These are phyloP conservation scores for Lachancea nothofagi DNA, from an alignment of 805 yeast genomes.

Conservation along the genomic window DNA sequence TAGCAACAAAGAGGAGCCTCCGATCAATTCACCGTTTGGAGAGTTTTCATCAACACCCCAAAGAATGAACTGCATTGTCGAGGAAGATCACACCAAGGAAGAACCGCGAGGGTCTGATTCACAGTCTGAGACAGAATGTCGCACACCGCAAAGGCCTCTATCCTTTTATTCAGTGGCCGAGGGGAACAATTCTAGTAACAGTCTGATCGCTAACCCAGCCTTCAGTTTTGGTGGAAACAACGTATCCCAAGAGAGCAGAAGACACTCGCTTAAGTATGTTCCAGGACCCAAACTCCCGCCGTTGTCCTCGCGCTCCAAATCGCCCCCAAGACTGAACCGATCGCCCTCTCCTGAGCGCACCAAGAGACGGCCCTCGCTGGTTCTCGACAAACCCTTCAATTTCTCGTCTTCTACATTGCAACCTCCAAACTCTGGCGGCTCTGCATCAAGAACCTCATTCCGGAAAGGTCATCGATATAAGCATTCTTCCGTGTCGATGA, in stretches of 20 bases:
- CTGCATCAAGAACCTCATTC: slow-evolving; percentile 47
- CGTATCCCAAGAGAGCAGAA: slow-evolving; percentile 7
- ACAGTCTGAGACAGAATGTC: not conserved
- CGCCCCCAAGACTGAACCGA: slow-evolving; percentile 22
- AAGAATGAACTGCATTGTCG: slow-evolving; percentile 12
- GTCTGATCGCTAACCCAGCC: slow-evolving; percentile 28
- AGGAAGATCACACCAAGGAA: slow-evolving; percentile 8
- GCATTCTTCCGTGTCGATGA: slow-evolving; percentile 94
- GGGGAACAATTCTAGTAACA: slow-evolving; percentile 33
- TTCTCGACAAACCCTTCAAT: slow-evolving; percentile 28
- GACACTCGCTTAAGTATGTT: slow-evolving; percentile 28
- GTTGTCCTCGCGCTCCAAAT: slow-evolving; percentile 24
- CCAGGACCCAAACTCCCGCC: slow-evolving; percentile 32
- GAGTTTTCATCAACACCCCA: slow-evolving; percentile 9
- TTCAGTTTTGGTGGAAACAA: slow-evolving; percentile 30
- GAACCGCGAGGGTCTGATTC: not conserved
- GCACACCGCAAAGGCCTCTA: slow-evolving; percentile 11
- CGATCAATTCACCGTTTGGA: slow-evolving; percentile 4
- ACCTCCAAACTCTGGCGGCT: slow-evolving; percentile 15
- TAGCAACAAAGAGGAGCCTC: not conserved
- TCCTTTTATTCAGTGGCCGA: slow-evolving; percentile 26
- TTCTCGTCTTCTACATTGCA: slow-evolving; percentile 18
- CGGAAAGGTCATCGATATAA: slow-evolving; percentile 94
- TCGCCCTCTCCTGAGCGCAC: slow-evolving; percentile 27
- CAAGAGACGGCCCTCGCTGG: slow-evolving; percentile 18